phyloP scores from a whole-genome alignment of 2,329 filamentous ascomycete species.

The Moelleriella libera region DNA sequence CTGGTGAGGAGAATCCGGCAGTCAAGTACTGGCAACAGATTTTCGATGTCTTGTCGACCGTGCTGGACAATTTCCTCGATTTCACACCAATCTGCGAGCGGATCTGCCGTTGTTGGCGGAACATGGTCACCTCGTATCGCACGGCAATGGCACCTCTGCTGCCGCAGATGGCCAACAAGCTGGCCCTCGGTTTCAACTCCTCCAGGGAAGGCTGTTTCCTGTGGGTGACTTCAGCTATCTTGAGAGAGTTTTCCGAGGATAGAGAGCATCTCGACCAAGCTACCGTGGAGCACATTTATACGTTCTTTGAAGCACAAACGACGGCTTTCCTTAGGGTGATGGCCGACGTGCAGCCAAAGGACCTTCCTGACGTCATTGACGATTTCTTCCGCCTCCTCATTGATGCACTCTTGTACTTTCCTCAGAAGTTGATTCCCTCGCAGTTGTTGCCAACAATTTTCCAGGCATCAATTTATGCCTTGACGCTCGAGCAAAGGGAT shows the following conservation, averaged over 20 bases:
- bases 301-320: conserved; percentile 89
- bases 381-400: conserved; percentile 91
- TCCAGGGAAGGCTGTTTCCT: conserved; percentile 93
- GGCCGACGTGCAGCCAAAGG: conserved; percentile 61
- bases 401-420: conserved; percentile 87
- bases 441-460: conserved; percentile 70
- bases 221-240: conserved; percentile 93
- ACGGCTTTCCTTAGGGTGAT: conserved; percentile 80
- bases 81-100: conserved; percentile 86
- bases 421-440: conserved; percentile 68
- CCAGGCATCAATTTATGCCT: conserved; percentile 70
- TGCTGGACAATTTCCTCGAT: conserved; percentile 74
- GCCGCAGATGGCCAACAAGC: conserved; percentile 72
- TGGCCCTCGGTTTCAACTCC: conserved; percentile 69
- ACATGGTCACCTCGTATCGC: conserved; percentile 93
- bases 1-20: conserved; percentile 66
- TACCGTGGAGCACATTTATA: conserved; percentile 81
- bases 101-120: conserved; percentile 88
- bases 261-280: conserved; percentile 67
- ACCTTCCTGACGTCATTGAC: conserved; percentile 76
- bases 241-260: conserved; percentile 89
- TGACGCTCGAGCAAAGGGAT: conserved; percentile 82
- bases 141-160: conserved; percentile 78
- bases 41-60: conserved; percentile 72
- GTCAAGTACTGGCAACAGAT: conserved; percentile 96